phyloP scores from a whole-genome alignment of 306 rosid species.

The Malus orientalis region DNA sequence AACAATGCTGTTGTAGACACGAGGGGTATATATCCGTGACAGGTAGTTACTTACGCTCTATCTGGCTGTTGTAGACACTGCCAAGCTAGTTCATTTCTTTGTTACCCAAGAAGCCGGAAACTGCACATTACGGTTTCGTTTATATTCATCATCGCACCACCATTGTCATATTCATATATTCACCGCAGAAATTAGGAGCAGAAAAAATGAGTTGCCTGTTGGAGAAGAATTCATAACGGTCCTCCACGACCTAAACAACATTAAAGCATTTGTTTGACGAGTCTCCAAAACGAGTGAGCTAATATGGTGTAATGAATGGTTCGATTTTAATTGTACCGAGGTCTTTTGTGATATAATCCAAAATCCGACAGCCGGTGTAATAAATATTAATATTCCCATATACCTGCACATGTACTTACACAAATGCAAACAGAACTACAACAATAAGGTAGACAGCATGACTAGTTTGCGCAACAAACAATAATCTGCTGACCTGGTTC shows the following conservation, averaged over 20 bases:
- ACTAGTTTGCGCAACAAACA: conserved; percentile 7
- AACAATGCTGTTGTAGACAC: no score
- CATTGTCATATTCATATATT: conserved; percentile 84
- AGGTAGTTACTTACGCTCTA: no score
- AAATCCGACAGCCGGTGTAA: not conserved
- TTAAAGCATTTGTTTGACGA: conserved; percentile 13
- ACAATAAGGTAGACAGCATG: not conserved
- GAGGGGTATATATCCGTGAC: no score
- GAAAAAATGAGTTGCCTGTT: conserved; percentile 44
- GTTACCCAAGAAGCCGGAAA: conserved; percentile 64
- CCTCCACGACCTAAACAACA: conserved; percentile 68
- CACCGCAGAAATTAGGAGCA: conserved; percentile 83
- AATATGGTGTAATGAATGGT: no score
- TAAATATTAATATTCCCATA: not conserved
- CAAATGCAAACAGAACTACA: not conserved
- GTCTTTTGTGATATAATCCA: no score
- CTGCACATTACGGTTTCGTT: conserved; percentile 64
- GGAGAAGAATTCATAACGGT: conserved; percentile 86
- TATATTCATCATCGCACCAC: conserved; percentile 94
- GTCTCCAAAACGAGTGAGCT: conserved; percentile 7
- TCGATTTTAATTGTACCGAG: no score
- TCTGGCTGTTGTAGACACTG: no score
- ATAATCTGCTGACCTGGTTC: conserved; percentile 40
- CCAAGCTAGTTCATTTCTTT: no score
- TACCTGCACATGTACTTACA: not conserved